Evolutionary conservation across 1,284 basidiomycete species (phyloP), one percentile per base, ranked within the genome.

Genomic region (Mycosarcoma maydis): DNA sequence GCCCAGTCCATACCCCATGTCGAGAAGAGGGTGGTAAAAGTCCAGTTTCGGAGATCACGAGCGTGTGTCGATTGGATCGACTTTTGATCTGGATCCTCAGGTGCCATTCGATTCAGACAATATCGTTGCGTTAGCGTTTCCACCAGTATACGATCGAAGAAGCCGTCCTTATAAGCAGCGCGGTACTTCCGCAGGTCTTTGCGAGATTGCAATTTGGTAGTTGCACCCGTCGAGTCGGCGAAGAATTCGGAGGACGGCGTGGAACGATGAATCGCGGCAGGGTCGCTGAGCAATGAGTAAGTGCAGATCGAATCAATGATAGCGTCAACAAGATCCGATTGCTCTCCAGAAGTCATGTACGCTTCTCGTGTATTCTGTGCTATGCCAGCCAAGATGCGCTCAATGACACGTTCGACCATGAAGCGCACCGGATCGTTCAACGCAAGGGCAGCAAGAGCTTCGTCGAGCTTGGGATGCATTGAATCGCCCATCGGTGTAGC

Each of bases 1-100:
- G 75, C 70, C 76, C 76, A 78, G 7, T 45, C 45, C 73, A 78
- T 72, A 1, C 76, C 76, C 68, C 68, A 78, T 5, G 46, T 65
- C 0, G 54, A 51, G 17, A 78, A 78, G 17, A 78, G 44, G 7
- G 73, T 62, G 14, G 69, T 52, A n/a, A 40, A 66, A 2, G 59
- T 36, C 61, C 73, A 78, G 6, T 46, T 33, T 6, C 76, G 33
- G 1, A 78, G 41, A 42, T 69, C 56, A 5, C 71, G 43, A 6
- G 67, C 67, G 29, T 72, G 65, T 1, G 53, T 59, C 10, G 46
- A 44, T 16, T 75, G 66, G 23, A 62, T 68, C 17, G 61, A 65
- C 33, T 52, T 60, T 19, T 39, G 36, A 30, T 77, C 76, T 22
- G 76, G 74, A 50, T 78, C 76, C 33, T 78, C 76, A 1, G 61